These are phyloP conservation scores for Linnemannia exigua DNA, from an alignment of 192 early-diverging fungal genomes.

Conservation along the genomic window DNA sequence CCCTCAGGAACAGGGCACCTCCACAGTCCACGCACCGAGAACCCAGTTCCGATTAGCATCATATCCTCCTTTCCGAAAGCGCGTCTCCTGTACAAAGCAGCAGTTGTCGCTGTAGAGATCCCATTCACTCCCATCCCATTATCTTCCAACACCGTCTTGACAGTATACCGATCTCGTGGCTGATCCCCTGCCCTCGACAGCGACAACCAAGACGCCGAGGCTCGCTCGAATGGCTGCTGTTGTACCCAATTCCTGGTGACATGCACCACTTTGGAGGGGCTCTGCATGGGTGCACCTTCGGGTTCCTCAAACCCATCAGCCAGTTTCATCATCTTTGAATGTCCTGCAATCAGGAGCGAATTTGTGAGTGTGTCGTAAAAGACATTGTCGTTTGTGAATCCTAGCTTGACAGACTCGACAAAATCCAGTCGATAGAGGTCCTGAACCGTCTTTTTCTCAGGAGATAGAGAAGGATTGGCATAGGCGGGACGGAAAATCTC, in stretches of 20 bases:
- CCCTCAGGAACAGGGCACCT: conserved; percentile 3
- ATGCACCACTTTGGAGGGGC: not conserved
- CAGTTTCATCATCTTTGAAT: not conserved
- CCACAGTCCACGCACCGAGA: conserved; percentile 6
- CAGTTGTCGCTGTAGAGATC: conserved; percentile 5
- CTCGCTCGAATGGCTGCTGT: not conserved
- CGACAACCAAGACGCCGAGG: not conserved
- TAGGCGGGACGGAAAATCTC: not conserved
- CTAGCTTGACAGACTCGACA: conserved; percentile 3
- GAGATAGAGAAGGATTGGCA: not conserved
- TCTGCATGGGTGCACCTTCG: not conserved
- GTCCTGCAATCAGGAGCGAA: not conserved
- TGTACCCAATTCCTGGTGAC: not conserved
- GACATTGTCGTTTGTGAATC: not conserved
- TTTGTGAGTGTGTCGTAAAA: not conserved
- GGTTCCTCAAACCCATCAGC: not conserved
- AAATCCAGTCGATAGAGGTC: not conserved
- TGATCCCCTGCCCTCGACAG: not conserved
- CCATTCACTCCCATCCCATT: not conserved
- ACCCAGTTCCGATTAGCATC: conserved; percentile 14
- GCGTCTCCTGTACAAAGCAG: conserved; percentile 24
- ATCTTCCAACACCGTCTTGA: conserved; percentile 30
- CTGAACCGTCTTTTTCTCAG: not conserved
- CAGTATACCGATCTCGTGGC: conserved; percentile 7
- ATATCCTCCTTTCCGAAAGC: not conserved